These are phyloP conservation scores for Coemansia sp. DNA, from an alignment of 192 early-diverging fungal genomes.

Conservation along the genomic window DNA sequence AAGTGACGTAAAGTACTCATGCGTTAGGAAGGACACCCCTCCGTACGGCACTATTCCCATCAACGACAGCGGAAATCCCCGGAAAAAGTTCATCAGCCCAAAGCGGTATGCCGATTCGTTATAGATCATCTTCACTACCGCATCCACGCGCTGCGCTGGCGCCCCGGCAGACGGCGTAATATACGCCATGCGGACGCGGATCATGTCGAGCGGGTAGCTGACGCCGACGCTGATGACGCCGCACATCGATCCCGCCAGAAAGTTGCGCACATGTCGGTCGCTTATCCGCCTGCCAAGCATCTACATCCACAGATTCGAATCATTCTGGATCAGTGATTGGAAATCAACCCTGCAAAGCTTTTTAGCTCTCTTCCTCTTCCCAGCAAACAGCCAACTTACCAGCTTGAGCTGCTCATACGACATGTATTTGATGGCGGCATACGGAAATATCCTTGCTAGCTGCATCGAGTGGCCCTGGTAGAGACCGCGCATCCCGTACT, in stretches of 20 bases:
- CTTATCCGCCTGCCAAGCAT: slow-evolving; percentile 61
- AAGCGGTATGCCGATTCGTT: slow-evolving; percentile 65
- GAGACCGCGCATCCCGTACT: slow-evolving; percentile 74
- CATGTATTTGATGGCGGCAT: slow-evolving; percentile 96
- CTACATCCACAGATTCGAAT: neutral
- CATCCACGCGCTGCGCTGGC: slow-evolving; percentile 58
- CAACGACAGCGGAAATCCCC: slow-evolving; percentile 86
- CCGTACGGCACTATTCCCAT: slow-evolving; percentile 97
- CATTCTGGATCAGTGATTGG: no score
- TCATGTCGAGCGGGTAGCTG: slow-evolving; percentile 92
- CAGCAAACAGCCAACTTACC: no score
- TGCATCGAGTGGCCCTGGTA: slow-evolving; percentile 96
- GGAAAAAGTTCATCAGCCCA: slow-evolving; percentile 83
- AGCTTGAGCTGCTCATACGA: slow-evolving; percentile 86
- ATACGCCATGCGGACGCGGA: slow-evolving; percentile 93
- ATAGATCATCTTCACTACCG: slow-evolving; percentile 64
- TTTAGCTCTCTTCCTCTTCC: no score
- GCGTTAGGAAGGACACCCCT: slow-evolving; percentile 90
- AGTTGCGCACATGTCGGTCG: slow-evolving; percentile 69
- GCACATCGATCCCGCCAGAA: slow-evolving; percentile 79
- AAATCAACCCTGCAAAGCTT: no score
- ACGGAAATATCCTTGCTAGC: slow-evolving; percentile 92
- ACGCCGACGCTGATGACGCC: slow-evolving; percentile 85
- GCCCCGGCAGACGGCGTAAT: slow-evolving; percentile 31
- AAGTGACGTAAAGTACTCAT: slow-evolving; percentile 71